Conservation (phyloP, 305 asterid species). For the Fraxinus paxiana region DNA sequence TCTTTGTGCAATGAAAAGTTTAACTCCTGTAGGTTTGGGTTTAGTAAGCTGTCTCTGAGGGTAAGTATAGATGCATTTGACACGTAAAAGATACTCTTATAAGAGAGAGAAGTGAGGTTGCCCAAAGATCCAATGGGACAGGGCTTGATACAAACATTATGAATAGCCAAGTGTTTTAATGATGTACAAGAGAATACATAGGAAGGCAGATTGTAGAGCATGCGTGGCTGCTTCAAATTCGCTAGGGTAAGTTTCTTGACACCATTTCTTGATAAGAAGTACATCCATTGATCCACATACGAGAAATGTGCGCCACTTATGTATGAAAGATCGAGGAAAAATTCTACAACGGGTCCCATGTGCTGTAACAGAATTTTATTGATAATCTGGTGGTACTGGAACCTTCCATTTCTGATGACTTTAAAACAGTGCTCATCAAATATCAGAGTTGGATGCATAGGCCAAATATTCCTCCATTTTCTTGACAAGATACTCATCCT, state of each 20-base stretch:
- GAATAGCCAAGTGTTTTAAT: neutral
- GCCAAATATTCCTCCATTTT: slow-evolving; percentile 1
- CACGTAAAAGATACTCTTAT: neutral
- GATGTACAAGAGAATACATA: slow-evolving; percentile 3
- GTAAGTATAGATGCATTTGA: neutral
- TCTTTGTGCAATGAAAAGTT: neutral
- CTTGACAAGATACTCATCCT: slow-evolving; percentile 15
- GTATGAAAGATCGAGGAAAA: neutral
- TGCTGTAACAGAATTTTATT: slow-evolving; percentile 8
- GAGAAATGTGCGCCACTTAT: neutral
- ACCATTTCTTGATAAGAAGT: neutral
- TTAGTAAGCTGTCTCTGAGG: neutral
- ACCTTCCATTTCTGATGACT: neutral
- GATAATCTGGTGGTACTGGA: neutral
- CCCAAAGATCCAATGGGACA: neutral
- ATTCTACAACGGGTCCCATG: neutral
- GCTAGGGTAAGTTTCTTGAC: neutral
- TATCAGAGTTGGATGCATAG: neutral
- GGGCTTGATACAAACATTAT: neutral
- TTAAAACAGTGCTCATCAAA: neutral
- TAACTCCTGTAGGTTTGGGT: neutral
- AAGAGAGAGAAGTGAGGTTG: neutral
- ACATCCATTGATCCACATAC: slow-evolving; percentile 15
- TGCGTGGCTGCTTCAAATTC: neutral
- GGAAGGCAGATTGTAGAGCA: neutral